Percentiles rank a stretch among this genome's conserved stretches.
phyloP scores from a whole-genome alignment of 768 basidiomycete genomes.

The Boletus tylopilopsis region DNA sequence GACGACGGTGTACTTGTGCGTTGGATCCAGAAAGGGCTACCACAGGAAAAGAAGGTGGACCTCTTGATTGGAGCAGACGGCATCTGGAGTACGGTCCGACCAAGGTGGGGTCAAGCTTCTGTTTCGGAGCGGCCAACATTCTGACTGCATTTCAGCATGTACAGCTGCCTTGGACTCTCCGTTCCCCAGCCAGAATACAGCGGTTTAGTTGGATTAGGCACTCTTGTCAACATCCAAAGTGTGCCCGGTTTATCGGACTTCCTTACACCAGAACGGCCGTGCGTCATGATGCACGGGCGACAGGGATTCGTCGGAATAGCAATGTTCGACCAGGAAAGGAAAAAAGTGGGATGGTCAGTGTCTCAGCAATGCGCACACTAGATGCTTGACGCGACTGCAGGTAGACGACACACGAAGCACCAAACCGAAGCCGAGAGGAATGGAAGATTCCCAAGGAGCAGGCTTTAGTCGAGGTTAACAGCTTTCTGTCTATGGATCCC shows the following conservation, averaged over 20 bases:
- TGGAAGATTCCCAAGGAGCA: constrained; percentile 25
- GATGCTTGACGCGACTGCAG: constrained; percentile 6
- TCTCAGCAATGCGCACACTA: neutral
- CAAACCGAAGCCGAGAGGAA: constrained; percentile 26
- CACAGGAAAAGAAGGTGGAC: constrained; percentile 26
- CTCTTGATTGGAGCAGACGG: constrained; percentile 31
- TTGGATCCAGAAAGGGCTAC: constrained; percentile 20
- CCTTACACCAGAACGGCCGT: constrained; percentile 20
- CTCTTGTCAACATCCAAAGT: constrained; percentile 13
- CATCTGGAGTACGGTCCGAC: constrained; percentile 28
- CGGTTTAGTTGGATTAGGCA: constrained; percentile 25
- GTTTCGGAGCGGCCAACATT: neutral
- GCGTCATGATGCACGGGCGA: constrained; percentile 29
- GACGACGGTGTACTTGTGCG: constrained; percentile 24
- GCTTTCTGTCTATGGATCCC: neutral
- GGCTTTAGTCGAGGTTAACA: constrained; percentile 15
- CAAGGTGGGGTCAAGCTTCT: constrained; percentile 12
- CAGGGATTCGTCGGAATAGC: constrained; percentile 27
- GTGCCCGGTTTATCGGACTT: constrained; percentile 20
- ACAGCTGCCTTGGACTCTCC: constrained; percentile 14
- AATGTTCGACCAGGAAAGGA: constrained; percentile 23
- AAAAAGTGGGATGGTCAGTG: constrained; percentile 25
- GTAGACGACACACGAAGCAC: constrained; percentile 30
- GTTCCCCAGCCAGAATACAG: constrained; percentile 28
- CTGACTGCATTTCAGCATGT: constrained; percentile 21